Base-by-base conservation (phyloP, 139 green algal genomes). In the Chlamydomonas applanata region DNA sequence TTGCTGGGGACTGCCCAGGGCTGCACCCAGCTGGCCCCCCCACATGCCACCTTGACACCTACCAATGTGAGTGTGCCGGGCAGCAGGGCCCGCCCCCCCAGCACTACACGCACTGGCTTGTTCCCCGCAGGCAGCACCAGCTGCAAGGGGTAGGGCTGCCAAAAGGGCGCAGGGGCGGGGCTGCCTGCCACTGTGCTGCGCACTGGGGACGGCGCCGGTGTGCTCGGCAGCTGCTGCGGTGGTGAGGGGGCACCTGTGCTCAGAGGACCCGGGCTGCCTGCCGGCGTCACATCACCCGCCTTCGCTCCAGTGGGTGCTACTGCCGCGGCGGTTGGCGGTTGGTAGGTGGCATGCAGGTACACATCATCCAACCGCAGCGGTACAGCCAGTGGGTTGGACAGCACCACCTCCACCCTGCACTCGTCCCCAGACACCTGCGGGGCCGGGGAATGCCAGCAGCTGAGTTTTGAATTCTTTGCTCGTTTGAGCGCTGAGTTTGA, bases 381-480 rank as follows among this genome's bases (percentile, higher is more conserved):
- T 7, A 90, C 72, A 1, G 86, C 61, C 5, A 88, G 76, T 0
- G 89, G 89, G 73, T 95, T 95, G 56, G 63, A 69, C 54, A 95
- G 80, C 56, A 85, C 65, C 20, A 95, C 82, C 61, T 94, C 91
- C 30, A 95, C 89, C 1, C 69, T 59, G 0, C 77, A 81, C 69
- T 85, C 64, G 5, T 94, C 88, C 19, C 86, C 86, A 57, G 71
- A 85, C 24, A 91, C 81, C 89, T 90, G 91, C 70, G 62, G 16
- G n/a, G 22, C 16, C 46, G 9, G 25, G 67, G 11, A 61, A 13
- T 29, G n/a, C n/a, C n/a, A n/a, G n/a, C n/a, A n/a, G n/a, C n/a
- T n/a, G n/a, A n/a, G n/a, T n/a, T n/a, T n/a, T n/a, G n/a, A n/a
- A n/a, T n/a, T n/a, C n/a, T n/a, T n/a, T n/a, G n/a, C n/a, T n/a